Evolutionary conservation across 495 filamentous ascomycete genomes (phyloP).

Genomic region (Tuber aestivum): DNA sequence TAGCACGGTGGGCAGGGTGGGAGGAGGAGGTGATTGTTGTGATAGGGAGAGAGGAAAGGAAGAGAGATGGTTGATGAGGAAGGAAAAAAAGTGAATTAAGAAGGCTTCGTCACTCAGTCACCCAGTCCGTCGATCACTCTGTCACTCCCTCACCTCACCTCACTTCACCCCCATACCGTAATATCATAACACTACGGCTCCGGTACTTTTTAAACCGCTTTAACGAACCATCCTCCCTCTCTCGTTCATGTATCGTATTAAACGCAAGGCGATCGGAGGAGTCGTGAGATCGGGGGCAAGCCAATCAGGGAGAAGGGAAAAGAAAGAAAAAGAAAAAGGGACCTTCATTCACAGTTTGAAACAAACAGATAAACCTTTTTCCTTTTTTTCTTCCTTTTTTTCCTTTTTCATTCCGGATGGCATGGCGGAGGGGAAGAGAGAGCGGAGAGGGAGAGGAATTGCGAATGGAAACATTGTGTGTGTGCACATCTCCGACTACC

Average conservation of each 20-base stretch:
- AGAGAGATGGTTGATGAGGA: not conserved
- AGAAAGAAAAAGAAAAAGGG: not conserved
- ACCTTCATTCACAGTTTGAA: not conserved
- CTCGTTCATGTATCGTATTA: not conserved
- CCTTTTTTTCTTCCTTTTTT: not conserved
- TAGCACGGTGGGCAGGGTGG: not conserved
- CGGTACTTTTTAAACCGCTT: not conserved
- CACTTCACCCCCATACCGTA: no score
- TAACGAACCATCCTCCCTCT: not conserved
- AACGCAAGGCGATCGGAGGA: not conserved
- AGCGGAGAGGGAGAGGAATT: not conserved
- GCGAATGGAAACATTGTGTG: no score
- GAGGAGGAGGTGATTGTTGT: not conserved
- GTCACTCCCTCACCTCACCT: not conserved
- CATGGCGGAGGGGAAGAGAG: not conserved
- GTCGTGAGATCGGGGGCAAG: not conserved
- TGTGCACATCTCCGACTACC: no score
- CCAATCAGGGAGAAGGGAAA: constrained; percentile 16
- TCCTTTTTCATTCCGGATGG: not conserved
- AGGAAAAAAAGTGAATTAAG: not conserved
- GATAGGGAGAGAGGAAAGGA: not conserved
- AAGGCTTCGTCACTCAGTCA: not conserved
- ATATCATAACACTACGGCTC: no score
- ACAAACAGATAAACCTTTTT: not conserved
- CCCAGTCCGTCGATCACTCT: not conserved